Evolutionary conservation across 1,284 basidiomycete genomes (phyloP).

Genomic region (Pseudozyma pruni): DNA sequence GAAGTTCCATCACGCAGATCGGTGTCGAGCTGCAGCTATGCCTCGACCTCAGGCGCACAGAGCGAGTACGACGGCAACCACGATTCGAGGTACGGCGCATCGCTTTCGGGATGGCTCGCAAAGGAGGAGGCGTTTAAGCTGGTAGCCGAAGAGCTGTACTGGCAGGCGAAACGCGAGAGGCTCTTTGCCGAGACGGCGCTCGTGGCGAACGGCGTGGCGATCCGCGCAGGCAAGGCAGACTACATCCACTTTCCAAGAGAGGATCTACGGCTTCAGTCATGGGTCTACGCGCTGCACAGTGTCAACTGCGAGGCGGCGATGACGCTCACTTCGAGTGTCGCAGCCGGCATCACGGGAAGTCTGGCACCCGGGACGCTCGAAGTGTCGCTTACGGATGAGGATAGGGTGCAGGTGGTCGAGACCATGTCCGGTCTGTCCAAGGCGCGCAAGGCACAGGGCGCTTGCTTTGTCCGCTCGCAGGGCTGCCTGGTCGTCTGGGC

Average conservation of each 20-base stretch:
- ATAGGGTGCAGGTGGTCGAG: slow-evolving; percentile 65
- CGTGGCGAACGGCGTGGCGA: slow-evolving; percentile 33
- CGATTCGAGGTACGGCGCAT: not conserved
- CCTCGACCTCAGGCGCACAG: too few species aligned
- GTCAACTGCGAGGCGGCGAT: slow-evolving; percentile 83
- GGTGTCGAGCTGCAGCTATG: too few species aligned
- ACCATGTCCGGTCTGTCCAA: slow-evolving; percentile 74
- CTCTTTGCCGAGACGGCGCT: slow-evolving; percentile 13
- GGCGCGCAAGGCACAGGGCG: slow-evolving; percentile 83
- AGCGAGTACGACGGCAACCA: not conserved
- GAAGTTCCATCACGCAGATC: too few species aligned
- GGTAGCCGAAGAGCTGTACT: not conserved
- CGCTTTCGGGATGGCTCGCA: not conserved
- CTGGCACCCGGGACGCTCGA: slow-evolving; percentile 64
- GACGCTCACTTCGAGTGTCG: slow-evolving; percentile 81
- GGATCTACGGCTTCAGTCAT: slow-evolving; percentile 28
- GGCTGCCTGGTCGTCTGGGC: slow-evolving; percentile 80
- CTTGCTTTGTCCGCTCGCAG: slow-evolving; percentile 82
- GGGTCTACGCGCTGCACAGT: slow-evolving; percentile 73
- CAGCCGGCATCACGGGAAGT: slow-evolving; percentile 75
- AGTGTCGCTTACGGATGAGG: slow-evolving; percentile 41
- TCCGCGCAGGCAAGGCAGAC: slow-evolving; percentile 40
- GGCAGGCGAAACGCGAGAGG: not conserved
- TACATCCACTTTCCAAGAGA: slow-evolving; percentile 46
- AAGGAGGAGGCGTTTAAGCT: not conserved